Percentiles rank a stretch among this genome's conserved stretches.
These are phyloP conservation scores for Calocybe gambosa DNA, from an alignment of 1,284 basidiomycete genomes.

Conservation along the genomic window DNA sequence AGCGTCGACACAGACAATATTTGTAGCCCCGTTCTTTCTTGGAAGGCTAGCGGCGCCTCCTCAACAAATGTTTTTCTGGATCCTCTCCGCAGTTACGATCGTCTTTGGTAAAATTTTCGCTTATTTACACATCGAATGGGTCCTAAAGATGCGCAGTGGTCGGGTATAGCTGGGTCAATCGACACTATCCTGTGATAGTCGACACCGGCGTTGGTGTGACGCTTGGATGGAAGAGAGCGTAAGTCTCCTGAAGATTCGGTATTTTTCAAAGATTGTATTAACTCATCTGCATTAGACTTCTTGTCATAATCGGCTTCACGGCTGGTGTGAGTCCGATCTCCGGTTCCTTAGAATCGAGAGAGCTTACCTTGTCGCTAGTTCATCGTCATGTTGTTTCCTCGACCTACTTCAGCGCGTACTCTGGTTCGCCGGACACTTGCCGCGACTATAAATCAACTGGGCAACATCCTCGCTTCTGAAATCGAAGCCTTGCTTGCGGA, in stretches of 20 bases:
- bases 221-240: conserved; percentile 38
- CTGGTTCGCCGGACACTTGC: conserved; percentile 35
- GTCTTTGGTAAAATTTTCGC: conserved; percentile 25
- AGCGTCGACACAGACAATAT: conserved; percentile 21
- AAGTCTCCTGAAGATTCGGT: conserved; percentile 12
- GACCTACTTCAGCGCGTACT: conserved; percentile 32
- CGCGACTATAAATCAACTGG: conserved; percentile 27
- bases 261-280: neutral
- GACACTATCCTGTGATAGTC: conserved; percentile 22
- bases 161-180: conserved; percentile 36
- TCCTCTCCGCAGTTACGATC: conserved; percentile 29
- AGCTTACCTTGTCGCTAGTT: conserved; percentile 25
- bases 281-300: conserved; percentile 22
- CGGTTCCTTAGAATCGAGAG: conserved; percentile 1
- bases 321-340: conserved; percentile 27
- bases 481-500: conserved; percentile 37
- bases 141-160: conserved; percentile 20
- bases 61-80: conserved; percentile 27
- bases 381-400: conserved; percentile 39
- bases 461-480: conserved; percentile 31
- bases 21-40: conserved; percentile 29
- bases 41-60: conserved; percentile 27
- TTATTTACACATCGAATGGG: neutral
- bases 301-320: conserved; percentile 38
- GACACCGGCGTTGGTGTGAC: conserved; percentile 30